Evolutionary conservation across 129 eudicot species (phyloP), one percentile per base, ranked within the genome.

Genomic region (Smallanthus sonchifolius): DNA sequence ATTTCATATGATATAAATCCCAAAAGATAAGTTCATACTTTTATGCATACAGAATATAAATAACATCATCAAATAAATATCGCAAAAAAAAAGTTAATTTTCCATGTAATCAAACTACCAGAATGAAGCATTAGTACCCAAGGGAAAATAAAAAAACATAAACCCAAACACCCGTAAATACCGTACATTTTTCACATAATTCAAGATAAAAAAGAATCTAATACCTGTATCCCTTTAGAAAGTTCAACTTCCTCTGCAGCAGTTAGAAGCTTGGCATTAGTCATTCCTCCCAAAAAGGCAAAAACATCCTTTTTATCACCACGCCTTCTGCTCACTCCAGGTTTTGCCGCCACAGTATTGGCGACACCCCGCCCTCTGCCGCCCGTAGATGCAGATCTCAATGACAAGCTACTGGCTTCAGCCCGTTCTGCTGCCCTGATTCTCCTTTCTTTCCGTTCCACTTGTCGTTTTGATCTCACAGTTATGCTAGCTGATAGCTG

Each of bases 221-320:
- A 19, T 71, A 91, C 99, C 97, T 94, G 97, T 67, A 94, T 88
- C 72, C 99, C 99, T 81, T 65, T 81, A 8, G 99, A 90, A 74
- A 88, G 81, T 81, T 83, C 82, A 57, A 78, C 86, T 76, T 94
- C 99, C 79, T 94, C 99, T 4, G 75, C 73, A 69, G 93, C 91
- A 34, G 97, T 84, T 45, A 94, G 89, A 67, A 94, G 99, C 91
- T 67, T 86, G 28, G 89, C 88, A 24, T 47, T 56, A 15, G 93
- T 79, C 38, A 85, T 88, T 67, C 88, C 96, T 69, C 96, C 85
- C 78, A 94, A 76, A 75, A 84, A 85, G 57, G 89, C 88, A 79
- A 94, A 77, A 19, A 91, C 91, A 19, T 94, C 99, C 49, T 89
- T 75, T 76, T 86, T 79, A 77, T 87, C 91, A 45, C 86, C 80